A percentile compares a stretch with the other conserved stretches of the same genome.
These are phyloP conservation scores for Trebouxia sp. DNA, from an alignment of 139 green algal genomes.

Conservation along the genomic window DNA sequence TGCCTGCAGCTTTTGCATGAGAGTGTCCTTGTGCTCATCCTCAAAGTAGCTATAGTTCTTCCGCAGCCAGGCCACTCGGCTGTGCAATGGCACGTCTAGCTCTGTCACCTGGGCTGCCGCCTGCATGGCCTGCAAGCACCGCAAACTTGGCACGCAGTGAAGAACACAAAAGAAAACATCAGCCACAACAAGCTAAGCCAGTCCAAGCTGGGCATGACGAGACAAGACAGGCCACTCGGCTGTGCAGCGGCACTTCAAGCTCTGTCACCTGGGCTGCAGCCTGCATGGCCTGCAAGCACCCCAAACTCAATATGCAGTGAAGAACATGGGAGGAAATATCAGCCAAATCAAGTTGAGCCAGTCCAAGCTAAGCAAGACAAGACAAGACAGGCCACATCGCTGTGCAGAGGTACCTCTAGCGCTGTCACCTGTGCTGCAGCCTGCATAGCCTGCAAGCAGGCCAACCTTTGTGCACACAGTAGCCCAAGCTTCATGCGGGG, in stretches of 20 bases:
- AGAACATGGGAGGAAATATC: too few relatives aligned
- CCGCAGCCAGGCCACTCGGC: slow-evolving; percentile 14
- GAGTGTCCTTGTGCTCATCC: not conserved
- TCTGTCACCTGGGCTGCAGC: slow-evolving; percentile 14
- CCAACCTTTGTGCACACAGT: not conserved
- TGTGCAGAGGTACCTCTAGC: slow-evolving; percentile 10
- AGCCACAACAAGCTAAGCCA: too few relatives aligned
- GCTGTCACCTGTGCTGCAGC: slow-evolving; percentile 11
- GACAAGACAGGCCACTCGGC: slow-evolving; percentile 9
- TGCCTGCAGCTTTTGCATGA: slow-evolving; percentile 6
- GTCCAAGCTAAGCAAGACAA: too few relatives aligned
- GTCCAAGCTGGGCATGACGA: too few relatives aligned
- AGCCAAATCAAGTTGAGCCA: too few relatives aligned
- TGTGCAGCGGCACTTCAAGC: slow-evolving; percentile 6
- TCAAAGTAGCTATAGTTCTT: slow-evolving; percentile 22
- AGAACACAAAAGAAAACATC: too few relatives aligned
- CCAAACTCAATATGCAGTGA: too few relatives aligned
- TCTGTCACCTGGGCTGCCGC: slow-evolving; percentile 9
- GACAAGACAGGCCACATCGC: slow-evolving; percentile 1
- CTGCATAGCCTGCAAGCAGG: slow-evolving; percentile 17
- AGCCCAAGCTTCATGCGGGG: not conserved
- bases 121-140: not conserved
- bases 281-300: slow-evolving; percentile 18
- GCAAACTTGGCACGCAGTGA: too few relatives aligned
- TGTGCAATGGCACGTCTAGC: slow-evolving; percentile 7